A percentile compares a stretch with the other conserved stretches of the same genome.
These are phyloP conservation scores for Yamadazyma pseudoaaseri DNA, from an alignment of 1,139 yeast genomes.

Conservation along the genomic window DNA sequence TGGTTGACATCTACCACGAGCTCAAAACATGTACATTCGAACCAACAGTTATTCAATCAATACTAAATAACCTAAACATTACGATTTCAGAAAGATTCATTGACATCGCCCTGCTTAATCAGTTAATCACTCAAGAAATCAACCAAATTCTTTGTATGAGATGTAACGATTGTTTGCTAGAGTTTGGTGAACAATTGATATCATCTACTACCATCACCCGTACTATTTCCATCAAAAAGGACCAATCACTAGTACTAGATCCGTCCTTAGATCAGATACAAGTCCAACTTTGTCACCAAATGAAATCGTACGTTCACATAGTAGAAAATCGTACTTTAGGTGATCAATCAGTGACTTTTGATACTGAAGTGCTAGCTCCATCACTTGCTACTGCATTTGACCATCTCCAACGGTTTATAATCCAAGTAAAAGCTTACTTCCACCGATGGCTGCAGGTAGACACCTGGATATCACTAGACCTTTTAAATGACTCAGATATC, in stretches of 20 bases:
- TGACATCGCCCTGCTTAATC: constrained; percentile 1
- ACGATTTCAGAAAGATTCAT: background rate
- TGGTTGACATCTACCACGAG: constrained; percentile 19
- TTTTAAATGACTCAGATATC: constrained; percentile 21
- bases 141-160: constrained; percentile 17
- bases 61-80: constrained; percentile 36
- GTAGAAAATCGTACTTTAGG: too few species aligned
- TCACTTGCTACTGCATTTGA: constrained; percentile 9
- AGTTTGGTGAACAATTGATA: background rate
- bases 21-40: constrained; percentile 31
- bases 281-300: too few species aligned
- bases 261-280: constrained; percentile 28
- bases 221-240: too few species aligned
- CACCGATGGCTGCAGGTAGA: constrained; percentile 57
- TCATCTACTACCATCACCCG: too few species aligned
- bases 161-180: constrained; percentile 4
- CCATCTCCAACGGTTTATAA: constrained; percentile 20
- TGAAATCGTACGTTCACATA: too few species aligned
- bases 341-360: background rate
- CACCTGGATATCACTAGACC: constrained; percentile 53
- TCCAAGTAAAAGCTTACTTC: constrained; percentile 33
- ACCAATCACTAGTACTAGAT: too few species aligned
- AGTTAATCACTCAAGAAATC: constrained; percentile 42
- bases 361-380: background rate
- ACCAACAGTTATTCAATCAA: constrained; percentile 11